phyloP scores from a whole-genome alignment of 176 grass and related monocot genomes.

The Musa troglodytarum region DNA sequence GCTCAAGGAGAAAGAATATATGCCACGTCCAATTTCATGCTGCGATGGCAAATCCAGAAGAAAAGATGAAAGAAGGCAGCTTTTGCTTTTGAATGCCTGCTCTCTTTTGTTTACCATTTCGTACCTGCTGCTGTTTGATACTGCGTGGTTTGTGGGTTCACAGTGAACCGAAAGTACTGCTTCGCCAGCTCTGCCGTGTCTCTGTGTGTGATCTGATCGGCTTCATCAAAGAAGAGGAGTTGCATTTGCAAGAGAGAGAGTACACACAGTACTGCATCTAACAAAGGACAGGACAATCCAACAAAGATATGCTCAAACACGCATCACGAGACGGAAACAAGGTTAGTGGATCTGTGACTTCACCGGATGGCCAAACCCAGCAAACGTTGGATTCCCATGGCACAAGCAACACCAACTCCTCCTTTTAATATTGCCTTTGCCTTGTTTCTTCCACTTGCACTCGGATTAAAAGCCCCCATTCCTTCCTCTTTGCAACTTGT shows the following conservation, averaged over 20 bases:
- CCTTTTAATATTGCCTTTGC: no score
- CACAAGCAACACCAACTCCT: slow-evolving; percentile 10
- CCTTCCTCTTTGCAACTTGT: no score
- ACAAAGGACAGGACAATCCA: background rate
- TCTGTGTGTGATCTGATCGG: no score
- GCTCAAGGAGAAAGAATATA: no score
- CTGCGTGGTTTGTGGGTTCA: no score
- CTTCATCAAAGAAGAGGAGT: background rate
- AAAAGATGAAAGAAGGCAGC: background rate
- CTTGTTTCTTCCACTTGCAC: no score
- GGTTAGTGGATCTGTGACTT: slow-evolving; percentile 12
- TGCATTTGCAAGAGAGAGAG: background rate
- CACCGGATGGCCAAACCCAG: slow-evolving; percentile 37
- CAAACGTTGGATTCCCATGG: slow-evolving; percentile 31
- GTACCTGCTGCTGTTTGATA: no score
- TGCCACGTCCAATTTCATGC: background rate
- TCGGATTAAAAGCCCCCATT: no score
- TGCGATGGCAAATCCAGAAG: background rate
- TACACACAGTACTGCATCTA: background rate
- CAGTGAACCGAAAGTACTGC: no score
- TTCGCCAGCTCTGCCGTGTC: no score
- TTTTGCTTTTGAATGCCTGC: background rate
- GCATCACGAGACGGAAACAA: background rate
- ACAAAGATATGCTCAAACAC: background rate
- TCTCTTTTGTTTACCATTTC: no score